phyloP scores from a whole-genome alignment of 495 filamentous ascomycete species.

The Hypoxylon rickii region DNA sequence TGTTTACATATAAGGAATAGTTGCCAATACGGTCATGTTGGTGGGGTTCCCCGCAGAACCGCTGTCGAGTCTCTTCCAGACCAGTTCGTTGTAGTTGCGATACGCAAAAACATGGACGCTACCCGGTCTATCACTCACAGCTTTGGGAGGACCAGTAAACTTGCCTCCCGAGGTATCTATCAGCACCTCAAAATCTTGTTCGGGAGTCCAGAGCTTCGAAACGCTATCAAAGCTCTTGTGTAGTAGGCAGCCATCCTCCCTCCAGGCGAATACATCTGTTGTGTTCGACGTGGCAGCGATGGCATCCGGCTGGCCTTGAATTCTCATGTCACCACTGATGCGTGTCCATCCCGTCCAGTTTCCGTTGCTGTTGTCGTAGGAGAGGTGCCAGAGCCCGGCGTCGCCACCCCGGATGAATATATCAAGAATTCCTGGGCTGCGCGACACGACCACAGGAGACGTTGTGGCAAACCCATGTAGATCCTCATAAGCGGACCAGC shows the following conservation, averaged over 20 bases:
- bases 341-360: constrained; percentile 9
- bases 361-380: constrained; percentile 4
- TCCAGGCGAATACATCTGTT: constrained; percentile 14
- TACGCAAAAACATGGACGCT: constrained; percentile 20
- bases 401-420: constrained; percentile 16
- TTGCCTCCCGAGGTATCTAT: not conserved
- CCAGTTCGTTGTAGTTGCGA: not conserved
- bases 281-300: not conserved
- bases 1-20: no score
- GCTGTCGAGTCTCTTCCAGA: constrained; percentile 13
- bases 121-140: constrained; percentile 3
- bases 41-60: not conserved
- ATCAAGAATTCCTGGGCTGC: constrained; percentile 10
- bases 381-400: constrained; percentile 14
- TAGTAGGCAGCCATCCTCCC: constrained; percentile 1
- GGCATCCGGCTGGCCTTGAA: constrained; percentile 10
- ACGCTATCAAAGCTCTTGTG: constrained; percentile 9
- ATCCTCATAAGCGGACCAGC: constrained; percentile 11
- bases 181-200: not conserved
- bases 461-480: constrained; percentile 12
- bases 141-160: constrained; percentile 5
- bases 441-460: constrained; percentile 11
- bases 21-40: not conserved
- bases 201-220: constrained; percentile 2
- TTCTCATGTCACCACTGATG: constrained; percentile 4